Evolutionary conservation across 176 grass and related monocot genomes (phyloP).

Genomic region (Musa acuminata): DNA sequence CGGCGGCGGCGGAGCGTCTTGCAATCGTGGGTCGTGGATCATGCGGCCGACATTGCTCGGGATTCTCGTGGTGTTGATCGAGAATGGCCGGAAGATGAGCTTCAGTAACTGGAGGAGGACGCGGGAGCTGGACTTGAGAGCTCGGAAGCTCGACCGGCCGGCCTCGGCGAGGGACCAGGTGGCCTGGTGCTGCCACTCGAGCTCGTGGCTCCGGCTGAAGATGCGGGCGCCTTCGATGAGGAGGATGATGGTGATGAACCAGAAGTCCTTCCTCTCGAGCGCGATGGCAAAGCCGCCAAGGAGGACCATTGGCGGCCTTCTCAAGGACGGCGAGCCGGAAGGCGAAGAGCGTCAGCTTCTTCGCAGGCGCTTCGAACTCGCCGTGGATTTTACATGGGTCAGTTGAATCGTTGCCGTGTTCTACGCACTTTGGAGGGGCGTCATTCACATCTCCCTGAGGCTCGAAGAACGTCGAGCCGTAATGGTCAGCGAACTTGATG

Average conservation of each 20-base stretch:
- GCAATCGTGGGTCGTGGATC: neutral
- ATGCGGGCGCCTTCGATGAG: slow-evolving; percentile 21
- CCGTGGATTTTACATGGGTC: neutral
- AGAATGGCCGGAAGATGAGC: slow-evolving; percentile 28
- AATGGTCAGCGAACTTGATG: neutral
- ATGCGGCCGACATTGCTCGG: neutral
- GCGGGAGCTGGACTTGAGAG: slow-evolving; percentile 31
- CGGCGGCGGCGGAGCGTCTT: neutral
- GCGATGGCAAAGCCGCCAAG: slow-evolving; percentile 22
- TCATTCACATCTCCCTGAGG: slow-evolving; percentile 1
- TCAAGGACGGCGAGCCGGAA: slow-evolving; percentile 19
- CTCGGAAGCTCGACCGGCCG: slow-evolving; percentile 37
- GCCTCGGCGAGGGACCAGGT: slow-evolving; percentile 62
- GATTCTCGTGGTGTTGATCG: slow-evolving; percentile 16
- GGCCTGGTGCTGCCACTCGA: slow-evolving; percentile 73
- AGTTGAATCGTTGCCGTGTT: neutral
- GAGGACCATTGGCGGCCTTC: slow-evolving; percentile 16
- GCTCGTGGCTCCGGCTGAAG: slow-evolving; percentile 19
- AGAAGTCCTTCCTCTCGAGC: slow-evolving; percentile 10
- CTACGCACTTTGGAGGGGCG: neutral
- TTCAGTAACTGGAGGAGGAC: slow-evolving; percentile 42
- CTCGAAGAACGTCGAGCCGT: slow-evolving; percentile 5
- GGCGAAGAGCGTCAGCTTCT: slow-evolving; percentile 13
- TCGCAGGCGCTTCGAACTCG: slow-evolving; percentile 1
- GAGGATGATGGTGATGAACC: slow-evolving; percentile 11